Base-by-base conservation (phyloP, 768 basidiomycete genomes). In the Macrolepiota fuliginosa region DNA sequence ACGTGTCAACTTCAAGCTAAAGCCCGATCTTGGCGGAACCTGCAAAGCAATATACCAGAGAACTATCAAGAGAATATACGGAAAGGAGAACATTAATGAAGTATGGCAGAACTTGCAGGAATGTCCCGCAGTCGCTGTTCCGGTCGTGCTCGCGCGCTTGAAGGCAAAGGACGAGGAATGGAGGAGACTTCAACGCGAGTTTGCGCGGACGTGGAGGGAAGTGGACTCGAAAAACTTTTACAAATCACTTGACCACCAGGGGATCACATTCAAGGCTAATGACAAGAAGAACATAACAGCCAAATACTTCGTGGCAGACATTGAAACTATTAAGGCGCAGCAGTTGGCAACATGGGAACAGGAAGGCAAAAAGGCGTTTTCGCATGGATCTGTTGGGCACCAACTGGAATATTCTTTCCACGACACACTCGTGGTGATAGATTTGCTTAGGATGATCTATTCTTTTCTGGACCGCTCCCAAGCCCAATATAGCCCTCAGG, bases 211-310 rank as follows among this genome's bases (percentile, higher is more conserved):
- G 15, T 98, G 97, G 97, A 83, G 94, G 54, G 96, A 98, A 72
- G 91, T 96, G 53, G 94, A 99, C 68, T 89, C 90, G 59, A 95
- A 94, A 77, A 98, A 98, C 78, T 98, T 96, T 72, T 96, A 97
- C 86, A 98, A 96, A 76, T 90, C 91, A 32, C 86, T 98, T 54
- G 97, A 99, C 71, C 94, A 97, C 70, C 96, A 97, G 72, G 96
- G 94, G 17, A 91, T 92, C 72, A 86, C 83, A 62, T 97, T 96
- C 86, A 98, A 98, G 78, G 82, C 82, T 61, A 96, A 94, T 73
- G 97, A 99, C 81, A 98, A 98, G 84, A 93, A 93, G 75, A 84
- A 82, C 62, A 90, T 95, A 69, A 94, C 90, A 6, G 81, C 91
- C 46, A 95, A 93, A 71, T 77, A 87, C 64, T 92, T 96, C 68